phyloP scores from a whole-genome alignment of 305 asterid genomes.

The Salvia sclarea region DNA sequence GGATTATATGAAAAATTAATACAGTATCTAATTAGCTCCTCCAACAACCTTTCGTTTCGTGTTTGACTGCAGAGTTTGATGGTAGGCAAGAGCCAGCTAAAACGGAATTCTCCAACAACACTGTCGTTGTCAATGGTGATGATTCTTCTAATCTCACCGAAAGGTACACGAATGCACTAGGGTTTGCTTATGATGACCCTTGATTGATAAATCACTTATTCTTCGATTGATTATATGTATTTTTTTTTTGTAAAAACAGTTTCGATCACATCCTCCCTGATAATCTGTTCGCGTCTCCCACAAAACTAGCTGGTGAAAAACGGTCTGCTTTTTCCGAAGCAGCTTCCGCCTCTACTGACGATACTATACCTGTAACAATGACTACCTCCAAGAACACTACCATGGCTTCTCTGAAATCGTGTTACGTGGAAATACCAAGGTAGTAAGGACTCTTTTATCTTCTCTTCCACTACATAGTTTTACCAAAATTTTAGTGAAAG shows the following conservation, averaged over 20 bases:
- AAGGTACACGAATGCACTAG: conserved; percentile 43
- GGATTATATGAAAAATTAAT: background rate
- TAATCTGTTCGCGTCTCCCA: conserved; percentile 84
- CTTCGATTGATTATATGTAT: background rate
- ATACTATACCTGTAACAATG: conserved; percentile 35
- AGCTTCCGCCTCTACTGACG: conserved; percentile 44
- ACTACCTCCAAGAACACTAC: conserved; percentile 55
- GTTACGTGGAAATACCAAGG: conserved; percentile 83
- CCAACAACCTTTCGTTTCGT: no score
- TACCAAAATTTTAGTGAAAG: background rate
- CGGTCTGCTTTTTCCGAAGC: conserved; percentile 45
- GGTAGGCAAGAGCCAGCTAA: conserved; percentile 41
- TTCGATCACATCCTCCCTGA: conserved; percentile 85
- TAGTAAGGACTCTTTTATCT: conserved; percentile 25
- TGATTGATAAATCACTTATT: background rate
- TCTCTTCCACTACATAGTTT: background rate
- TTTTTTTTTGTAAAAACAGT: conserved; percentile 43
- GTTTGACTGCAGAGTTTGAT: conserved; percentile 37
- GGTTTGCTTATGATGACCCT: background rate
- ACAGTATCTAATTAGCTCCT: background rate
- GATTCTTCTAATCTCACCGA: conserved; percentile 48
- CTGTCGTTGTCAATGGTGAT: conserved; percentile 32
- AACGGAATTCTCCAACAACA: conserved; percentile 32
- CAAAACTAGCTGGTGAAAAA: conserved; percentile 59
- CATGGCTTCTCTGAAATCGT: conserved; percentile 69